Evolutionary conservation across 129 eudicot species (phyloP).

Genomic region (Deinandra increscens): DNA sequence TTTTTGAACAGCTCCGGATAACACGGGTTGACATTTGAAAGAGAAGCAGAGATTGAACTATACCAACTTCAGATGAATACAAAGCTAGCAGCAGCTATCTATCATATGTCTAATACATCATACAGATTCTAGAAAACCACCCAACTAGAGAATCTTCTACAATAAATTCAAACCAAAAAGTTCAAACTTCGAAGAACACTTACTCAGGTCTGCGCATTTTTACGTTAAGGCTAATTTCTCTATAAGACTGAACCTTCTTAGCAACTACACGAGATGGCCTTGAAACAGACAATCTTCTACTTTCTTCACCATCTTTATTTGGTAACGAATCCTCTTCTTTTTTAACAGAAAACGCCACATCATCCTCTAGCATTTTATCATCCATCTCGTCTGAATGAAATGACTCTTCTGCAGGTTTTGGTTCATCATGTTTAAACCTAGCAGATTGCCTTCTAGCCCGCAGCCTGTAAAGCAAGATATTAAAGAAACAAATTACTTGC

Average conservation of each 20-base stretch:
- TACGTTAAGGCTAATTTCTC: constrained; percentile 44
- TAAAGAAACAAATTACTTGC: background rate
- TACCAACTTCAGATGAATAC: constrained; percentile 6
- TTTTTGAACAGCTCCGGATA: background rate
- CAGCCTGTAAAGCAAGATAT: constrained; percentile 18
- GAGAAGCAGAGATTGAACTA: constrained; percentile 15
- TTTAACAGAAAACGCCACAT: constrained; percentile 10
- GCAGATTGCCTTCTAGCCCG: constrained; percentile 47
- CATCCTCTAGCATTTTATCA: constrained; percentile 37
- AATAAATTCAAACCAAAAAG: constrained; percentile 10
- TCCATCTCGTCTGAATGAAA: constrained; percentile 18
- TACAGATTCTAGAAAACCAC: constrained; percentile 1
- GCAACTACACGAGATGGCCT: constrained; percentile 71
- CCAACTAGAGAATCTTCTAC: constrained; percentile 1
- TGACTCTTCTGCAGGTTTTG: constrained; percentile 22
- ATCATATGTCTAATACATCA: constrained; percentile 19
- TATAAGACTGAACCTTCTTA: constrained; percentile 64
- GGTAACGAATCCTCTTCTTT: constrained; percentile 22
- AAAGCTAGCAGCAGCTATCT: constrained; percentile 1
- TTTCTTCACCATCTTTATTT: constrained; percentile 22
- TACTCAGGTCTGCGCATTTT: constrained; percentile 68
- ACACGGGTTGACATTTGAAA: background rate
- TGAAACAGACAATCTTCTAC: constrained; percentile 46
- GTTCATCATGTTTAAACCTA: constrained; percentile 38
- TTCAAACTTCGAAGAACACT: constrained; percentile 5